Base-by-base conservation (phyloP, 2,329 filamentous ascomycete species). In the Dendrostoma leiphaemia region DNA sequence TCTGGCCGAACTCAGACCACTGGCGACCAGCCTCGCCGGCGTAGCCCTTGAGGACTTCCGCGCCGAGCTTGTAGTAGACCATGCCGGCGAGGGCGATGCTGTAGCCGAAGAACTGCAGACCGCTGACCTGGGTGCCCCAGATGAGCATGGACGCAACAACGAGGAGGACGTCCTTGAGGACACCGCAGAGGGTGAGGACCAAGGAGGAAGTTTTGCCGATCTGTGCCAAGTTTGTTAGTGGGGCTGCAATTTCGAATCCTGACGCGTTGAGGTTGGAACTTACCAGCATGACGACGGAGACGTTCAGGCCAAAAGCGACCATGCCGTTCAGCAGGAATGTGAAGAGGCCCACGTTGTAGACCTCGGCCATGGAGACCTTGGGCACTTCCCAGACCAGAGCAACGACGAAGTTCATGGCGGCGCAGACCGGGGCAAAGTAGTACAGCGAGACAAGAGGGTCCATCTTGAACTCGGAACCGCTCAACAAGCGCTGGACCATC, bases 141-240 rank as follows among this genome's bases (percentile, higher is more conserved):
- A 93, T 89, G 61, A 89, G 71, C 84, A 92, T 91, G 58, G 88
- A 91, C 43, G 88, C 87, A 50, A 79, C 76, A 56, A 94, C 90
- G 48, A 94, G 86, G 65, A 94, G 81, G 56, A 94, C 90, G 71
- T 94, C 90, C 81, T 93, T 94, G 60, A 94, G 84, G 35, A 94
- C 89, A 76, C 90, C 90, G 67, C 88, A 93, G 44, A 94, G 86
- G 29, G 90, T 94, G 66, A 94, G 86, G 63, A 93, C 87, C 51
- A 94, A 86, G 49, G 89, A 90, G 1, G 89, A 93, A 15, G 90
- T 93, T 78, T 89, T 92, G 76, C 90, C 90, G 67, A 94, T 93
- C 89, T 92, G 61, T 43, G 31, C 3, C n/a, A n/a, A 10, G 45
- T 37, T 34, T 31, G 56, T 75, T 64, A 74, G 64, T 37, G 52